Conservation (phyloP, 1,139 yeast genomes). For the Debaryomyces sp. region DNA sequence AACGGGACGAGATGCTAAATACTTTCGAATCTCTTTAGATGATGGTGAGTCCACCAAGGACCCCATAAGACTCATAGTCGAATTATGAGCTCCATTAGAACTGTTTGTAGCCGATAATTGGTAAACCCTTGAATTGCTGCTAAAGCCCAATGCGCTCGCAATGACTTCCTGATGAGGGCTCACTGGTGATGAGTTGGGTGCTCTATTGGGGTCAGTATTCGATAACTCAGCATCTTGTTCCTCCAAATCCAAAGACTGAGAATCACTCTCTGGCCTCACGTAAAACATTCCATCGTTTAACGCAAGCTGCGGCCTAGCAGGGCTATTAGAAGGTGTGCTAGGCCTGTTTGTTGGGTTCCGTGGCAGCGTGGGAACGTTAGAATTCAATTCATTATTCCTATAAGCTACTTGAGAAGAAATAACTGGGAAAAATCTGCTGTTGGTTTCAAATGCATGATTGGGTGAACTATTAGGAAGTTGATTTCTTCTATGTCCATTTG, state of each 20-base stretch:
- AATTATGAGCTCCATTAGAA: conserved; percentile 2
- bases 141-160: conserved; percentile 54
- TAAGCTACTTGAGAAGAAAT: conserved; percentile 24
- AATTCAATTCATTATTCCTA: conserved; percentile 10
- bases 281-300: conserved; percentile 8
- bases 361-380: not conserved
- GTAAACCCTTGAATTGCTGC: conserved; percentile 33
- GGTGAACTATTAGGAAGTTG: not conserved
- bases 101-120: conserved; percentile 25
- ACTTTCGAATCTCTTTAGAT: conserved; percentile 13
- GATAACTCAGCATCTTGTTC: not conserved
- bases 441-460: conserved; percentile 10
- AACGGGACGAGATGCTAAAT: conserved; percentile 8
- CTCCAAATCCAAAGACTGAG: not conserved
- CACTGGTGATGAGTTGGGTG: not conserved
- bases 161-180: conserved; percentile 22
- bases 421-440: conserved; percentile 23
- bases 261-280: conserved; percentile 4
- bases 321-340: not conserved
- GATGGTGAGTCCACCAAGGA: conserved; percentile 19
- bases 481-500: not conserved
- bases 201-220: not conserved
- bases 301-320: conserved; percentile 1
- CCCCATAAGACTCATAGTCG: conserved; percentile 16
- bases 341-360: not conserved